phyloP scores from a whole-genome alignment of 495 filamentous ascomycete genomes.

The Aspergillus ellipticus region DNA sequence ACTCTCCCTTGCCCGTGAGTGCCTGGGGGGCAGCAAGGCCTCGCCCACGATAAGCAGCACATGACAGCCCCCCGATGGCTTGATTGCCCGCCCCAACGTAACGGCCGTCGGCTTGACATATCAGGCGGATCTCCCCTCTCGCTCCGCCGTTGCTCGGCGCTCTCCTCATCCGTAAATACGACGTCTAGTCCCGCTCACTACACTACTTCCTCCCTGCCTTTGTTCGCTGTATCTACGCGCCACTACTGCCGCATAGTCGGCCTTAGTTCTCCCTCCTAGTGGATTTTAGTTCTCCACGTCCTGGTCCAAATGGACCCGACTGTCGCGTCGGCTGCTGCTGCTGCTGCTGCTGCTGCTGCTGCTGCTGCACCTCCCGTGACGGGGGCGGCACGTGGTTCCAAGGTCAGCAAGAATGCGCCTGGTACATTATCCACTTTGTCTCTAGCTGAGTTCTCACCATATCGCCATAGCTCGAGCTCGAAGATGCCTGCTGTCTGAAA shows the following conservation, averaged over 20 bases:
- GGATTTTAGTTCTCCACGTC: background rate
- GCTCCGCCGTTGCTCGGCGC: background rate
- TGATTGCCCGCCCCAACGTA: background rate
- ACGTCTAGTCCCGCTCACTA: background rate
- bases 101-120: no score
- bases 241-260: background rate
- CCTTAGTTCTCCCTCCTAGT: background rate
- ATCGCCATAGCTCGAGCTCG: constrained; percentile 16
- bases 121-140: background rate
- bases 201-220: background rate
- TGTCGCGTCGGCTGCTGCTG: background rate
- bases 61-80: background rate
- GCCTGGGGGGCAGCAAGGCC: background rate
- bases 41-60: background rate
- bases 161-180: background rate
- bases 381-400: background rate
- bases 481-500: constrained; percentile 27
- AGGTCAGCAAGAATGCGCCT: background rate
- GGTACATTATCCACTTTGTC: background rate
- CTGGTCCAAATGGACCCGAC: background rate
- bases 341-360: background rate
- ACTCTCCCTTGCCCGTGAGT: no score
- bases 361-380: background rate
- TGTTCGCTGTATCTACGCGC: background rate
- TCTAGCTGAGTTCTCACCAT: background rate